These are phyloP conservation scores for Alectoria sarmentosa DNA, from an alignment of 495 filamentous ascomycete genomes.

Conservation along the genomic window DNA sequence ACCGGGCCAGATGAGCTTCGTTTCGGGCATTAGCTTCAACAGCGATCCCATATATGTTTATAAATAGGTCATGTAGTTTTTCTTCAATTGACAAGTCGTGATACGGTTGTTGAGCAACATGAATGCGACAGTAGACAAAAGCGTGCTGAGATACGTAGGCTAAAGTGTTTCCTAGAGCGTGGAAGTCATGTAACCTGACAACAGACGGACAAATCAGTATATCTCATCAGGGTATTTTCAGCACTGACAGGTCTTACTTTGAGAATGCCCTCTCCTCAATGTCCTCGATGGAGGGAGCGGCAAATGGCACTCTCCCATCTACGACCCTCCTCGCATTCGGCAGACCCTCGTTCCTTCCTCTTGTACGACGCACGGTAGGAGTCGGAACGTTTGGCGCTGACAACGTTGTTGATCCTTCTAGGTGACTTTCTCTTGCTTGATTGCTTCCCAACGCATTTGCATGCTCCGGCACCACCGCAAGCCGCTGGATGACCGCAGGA, in stretches of 20 bases:
- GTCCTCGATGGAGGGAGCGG: not conserved
- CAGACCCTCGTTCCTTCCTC: not conserved
- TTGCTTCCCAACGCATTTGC: not conserved
- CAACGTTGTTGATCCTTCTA: not conserved
- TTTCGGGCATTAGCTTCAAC: not conserved
- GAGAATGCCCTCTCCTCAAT: not conserved
- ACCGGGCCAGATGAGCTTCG: not conserved
- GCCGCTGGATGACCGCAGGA: not conserved
- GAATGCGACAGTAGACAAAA: no score
- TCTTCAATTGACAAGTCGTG: not conserved
- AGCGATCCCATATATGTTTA: constrained; percentile 10
- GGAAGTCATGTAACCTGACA: not conserved
- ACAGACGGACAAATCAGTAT: not conserved
- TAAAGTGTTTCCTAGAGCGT: not conserved
- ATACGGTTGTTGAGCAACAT: not conserved
- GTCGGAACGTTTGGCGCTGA: not conserved
- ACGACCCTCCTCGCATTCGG: not conserved
- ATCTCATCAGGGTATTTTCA: not conserved
- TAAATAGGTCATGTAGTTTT: constrained; percentile 5
- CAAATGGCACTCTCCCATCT: not conserved
- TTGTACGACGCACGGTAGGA: not conserved
- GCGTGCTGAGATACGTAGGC: not conserved
- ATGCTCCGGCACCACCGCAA: not conserved
- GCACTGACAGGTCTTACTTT: not conserved
- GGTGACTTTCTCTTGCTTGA: not conserved